phyloP scores from a whole-genome alignment of 2,329 filamentous ascomycete species.

The Daldinia sp. region DNA sequence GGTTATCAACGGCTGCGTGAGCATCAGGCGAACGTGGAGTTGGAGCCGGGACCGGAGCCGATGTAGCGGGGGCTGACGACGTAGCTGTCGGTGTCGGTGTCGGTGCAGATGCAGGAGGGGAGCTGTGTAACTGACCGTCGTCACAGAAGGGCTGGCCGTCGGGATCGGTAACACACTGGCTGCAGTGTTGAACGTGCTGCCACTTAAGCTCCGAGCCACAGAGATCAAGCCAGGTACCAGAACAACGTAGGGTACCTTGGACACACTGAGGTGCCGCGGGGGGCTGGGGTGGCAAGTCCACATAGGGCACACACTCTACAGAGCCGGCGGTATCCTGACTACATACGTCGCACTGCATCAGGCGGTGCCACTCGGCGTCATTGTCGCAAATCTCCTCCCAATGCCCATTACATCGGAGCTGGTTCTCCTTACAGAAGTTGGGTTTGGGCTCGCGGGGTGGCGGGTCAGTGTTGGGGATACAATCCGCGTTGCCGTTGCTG shows the following conservation, averaged over 20 bases:
- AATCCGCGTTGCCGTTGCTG: background rate
- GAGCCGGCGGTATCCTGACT: background rate
- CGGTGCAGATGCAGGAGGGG: background rate
- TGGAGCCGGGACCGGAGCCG: background rate
- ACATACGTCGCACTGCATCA: constrained; percentile 1
- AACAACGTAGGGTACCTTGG: background rate
- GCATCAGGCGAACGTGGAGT: background rate
- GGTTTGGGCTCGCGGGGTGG: background rate
- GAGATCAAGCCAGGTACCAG: constrained; percentile 1
- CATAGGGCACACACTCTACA: constrained; percentile 1
- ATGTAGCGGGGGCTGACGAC: background rate
- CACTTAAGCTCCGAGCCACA: background rate
- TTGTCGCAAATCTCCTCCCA: constrained; percentile 10
- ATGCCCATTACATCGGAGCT: constrained; percentile 11
- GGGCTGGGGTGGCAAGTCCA: background rate
- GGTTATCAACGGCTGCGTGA: background rate
- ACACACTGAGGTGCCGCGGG: background rate
- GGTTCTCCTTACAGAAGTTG: background rate
- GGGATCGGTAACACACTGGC: background rate
- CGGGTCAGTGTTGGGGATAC: background rate
- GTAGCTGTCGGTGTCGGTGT: background rate
- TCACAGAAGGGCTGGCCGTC: background rate
- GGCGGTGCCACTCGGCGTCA: background rate
- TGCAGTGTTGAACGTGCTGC: background rate
- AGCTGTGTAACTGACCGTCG: background rate